Conservation (phyloP, 306 rosid genomes). For the Vigna radiata region DNA sequence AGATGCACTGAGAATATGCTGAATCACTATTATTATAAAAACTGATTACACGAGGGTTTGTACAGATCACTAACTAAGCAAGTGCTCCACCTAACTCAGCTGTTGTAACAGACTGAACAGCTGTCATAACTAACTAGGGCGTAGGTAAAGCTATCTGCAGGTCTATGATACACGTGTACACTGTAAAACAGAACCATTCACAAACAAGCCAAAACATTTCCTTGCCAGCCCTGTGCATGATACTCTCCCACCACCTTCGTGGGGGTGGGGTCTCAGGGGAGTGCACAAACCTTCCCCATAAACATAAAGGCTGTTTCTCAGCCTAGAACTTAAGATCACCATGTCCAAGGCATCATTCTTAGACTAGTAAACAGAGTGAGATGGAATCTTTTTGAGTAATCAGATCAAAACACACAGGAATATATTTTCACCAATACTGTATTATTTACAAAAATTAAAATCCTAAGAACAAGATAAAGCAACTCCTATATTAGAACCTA, state of each 20-base stretch:
- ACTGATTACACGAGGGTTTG: too few species aligned
- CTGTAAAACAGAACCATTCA: background rate
- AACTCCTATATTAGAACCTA: background rate
- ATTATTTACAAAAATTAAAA: background rate
- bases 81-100: too few species aligned
- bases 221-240: background rate
- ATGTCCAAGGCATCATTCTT: background rate
- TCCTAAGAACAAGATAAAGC: slow-evolving; percentile 14
- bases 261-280: slow-evolving; percentile 6
- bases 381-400: background rate
- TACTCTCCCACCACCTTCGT: background rate
- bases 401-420: slow-evolving; percentile 7
- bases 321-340: too few species aligned
- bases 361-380: slow-evolving; percentile 9
- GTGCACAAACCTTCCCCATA: too few species aligned
- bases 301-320: too few species aligned
- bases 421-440: background rate
- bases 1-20: too few species aligned
- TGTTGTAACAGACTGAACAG: too few species aligned
- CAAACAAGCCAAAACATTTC: slow-evolving; percentile 3
- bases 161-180: too few species aligned
- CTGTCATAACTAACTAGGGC: too few species aligned
- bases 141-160: too few species aligned
- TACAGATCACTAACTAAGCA: too few species aligned
- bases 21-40: too few species aligned